Evolutionary conservation across 768 basidiomycete genomes (phyloP).

Genomic region (Mycena maculata): DNA sequence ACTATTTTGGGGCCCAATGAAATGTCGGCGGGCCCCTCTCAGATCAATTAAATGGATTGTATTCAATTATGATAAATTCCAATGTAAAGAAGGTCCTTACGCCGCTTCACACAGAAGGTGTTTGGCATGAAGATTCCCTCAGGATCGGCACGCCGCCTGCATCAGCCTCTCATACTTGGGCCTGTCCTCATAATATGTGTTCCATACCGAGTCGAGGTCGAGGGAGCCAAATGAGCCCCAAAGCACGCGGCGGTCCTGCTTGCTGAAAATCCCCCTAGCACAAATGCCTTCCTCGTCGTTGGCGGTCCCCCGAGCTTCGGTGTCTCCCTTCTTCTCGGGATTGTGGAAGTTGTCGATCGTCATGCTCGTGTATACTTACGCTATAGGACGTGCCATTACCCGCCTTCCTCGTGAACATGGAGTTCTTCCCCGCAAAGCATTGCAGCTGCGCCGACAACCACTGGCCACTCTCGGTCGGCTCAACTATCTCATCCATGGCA

Average conservation of each 20-base stretch:
- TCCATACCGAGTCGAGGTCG: constrained; percentile 28
- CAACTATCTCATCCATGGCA: constrained; percentile 23
- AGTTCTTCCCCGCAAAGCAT: no score
- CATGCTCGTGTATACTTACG: constrained; percentile 24
- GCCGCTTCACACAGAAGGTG: constrained; percentile 28
- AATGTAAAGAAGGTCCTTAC: no score
- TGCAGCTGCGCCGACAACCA: constrained; percentile 29
- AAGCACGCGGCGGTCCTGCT: constrained; percentile 24
- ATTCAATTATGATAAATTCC: no score
- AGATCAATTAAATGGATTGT: no score
- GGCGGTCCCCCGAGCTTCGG: no score
- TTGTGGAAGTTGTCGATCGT: constrained; percentile 32
- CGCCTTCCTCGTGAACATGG: constrained; percentile 20
- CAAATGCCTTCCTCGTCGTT: constrained; percentile 22
- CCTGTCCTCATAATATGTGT: constrained; percentile 23
- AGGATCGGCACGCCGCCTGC: constrained; percentile 19
- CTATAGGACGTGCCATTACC: constrained; percentile 22
- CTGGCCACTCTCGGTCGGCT: constrained; percentile 20
- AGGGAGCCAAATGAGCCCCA: no score
- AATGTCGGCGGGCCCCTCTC: no score
- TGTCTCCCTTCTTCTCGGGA: no score
- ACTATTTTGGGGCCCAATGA: no score
- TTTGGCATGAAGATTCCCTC: constrained; percentile 24
- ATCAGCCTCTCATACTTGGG: constrained; percentile 26
- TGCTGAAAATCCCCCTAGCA: constrained; percentile 24